Evolutionary conservation across 495 filamentous ascomycete genomes (phyloP).

Genomic region (Penicillium pancosmium): DNA sequence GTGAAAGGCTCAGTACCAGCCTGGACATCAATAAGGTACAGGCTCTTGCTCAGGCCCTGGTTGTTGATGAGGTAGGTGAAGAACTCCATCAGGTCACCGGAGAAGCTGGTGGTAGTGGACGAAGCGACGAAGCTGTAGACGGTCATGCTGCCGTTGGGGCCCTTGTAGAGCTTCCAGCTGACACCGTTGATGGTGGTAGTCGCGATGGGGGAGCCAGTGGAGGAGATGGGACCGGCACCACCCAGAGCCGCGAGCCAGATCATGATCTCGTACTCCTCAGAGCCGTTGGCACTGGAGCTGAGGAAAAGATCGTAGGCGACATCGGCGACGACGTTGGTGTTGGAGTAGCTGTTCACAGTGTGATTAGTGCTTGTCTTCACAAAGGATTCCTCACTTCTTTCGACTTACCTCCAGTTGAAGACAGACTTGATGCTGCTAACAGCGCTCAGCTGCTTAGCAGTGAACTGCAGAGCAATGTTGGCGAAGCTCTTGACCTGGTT

Average conservation of each 20-base stretch:
- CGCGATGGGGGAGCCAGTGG: slow-evolving; percentile 55
- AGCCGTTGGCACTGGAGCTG: slow-evolving; percentile 44
- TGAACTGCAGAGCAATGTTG: slow-evolving; percentile 52
- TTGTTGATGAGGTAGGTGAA: slow-evolving; percentile 56
- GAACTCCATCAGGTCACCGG: slow-evolving; percentile 58
- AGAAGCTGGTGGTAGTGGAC: slow-evolving; percentile 51
- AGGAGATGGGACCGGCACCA: slow-evolving; percentile 65
- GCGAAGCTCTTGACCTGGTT: slow-evolving; percentile 63
- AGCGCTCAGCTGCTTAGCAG: slow-evolving; percentile 47
- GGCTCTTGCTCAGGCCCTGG: slow-evolving; percentile 50
- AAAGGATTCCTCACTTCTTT: not conserved
- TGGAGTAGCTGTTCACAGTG: slow-evolving; percentile 53
- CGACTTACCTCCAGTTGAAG: slow-evolving; percentile 56
- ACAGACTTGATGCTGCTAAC: slow-evolving; percentile 54
- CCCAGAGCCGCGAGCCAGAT: slow-evolving; percentile 67
- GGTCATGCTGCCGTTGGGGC: slow-evolving; percentile 56
- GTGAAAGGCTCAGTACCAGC: slow-evolving; percentile 61
- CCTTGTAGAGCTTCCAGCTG: slow-evolving; percentile 56
- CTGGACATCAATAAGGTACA: slow-evolving; percentile 58
- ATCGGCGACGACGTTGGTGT: slow-evolving; percentile 57
- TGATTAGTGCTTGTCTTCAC: slow-evolving; percentile 1
- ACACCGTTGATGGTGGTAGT: slow-evolving; percentile 54
- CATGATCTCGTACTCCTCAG: slow-evolving; percentile 68
- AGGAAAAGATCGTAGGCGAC: slow-evolving; percentile 70
- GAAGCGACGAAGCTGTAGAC: slow-evolving; percentile 66